Evolutionary conservation across 2,329 filamentous ascomycete species (phyloP).

Genomic region (Phialemoniopsis sp.): DNA sequence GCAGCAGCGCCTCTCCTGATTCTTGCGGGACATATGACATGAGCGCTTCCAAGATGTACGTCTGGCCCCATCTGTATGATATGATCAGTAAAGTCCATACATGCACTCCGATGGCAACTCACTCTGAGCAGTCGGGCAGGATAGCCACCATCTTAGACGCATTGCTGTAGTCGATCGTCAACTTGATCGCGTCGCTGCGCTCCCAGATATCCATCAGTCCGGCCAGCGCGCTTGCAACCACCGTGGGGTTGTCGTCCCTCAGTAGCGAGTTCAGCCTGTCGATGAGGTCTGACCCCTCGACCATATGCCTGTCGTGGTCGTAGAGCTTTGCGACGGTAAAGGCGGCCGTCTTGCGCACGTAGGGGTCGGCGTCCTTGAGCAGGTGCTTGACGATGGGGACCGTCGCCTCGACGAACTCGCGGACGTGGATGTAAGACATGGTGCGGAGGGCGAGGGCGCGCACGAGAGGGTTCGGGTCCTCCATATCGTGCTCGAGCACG

Average conservation of each 20-base stretch:
- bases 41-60: conserved; percentile 93
- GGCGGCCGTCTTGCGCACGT: conserved; percentile 94
- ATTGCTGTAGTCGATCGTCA: conserved; percentile 96
- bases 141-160: conserved; percentile 98
- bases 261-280: conserved; percentile 86
- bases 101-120: conserved; percentile 30
- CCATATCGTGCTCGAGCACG: conserved; percentile 88
- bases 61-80: conserved; percentile 82
- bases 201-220: conserved; percentile 98
- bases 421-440: conserved; percentile 95
- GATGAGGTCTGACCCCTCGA: conserved; percentile 88
- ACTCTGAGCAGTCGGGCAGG: conserved; percentile 94
- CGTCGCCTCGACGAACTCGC: conserved; percentile 90
- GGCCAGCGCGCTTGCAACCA: conserved; percentile 90
- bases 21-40: conserved; percentile 98
- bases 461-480: conserved; percentile 87
- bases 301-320: conserved; percentile 87
- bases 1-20: conserved; percentile 76
- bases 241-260: conserved; percentile 93
- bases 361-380: conserved; percentile 83
- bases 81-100: background rate
- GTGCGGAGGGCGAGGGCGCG: conserved; percentile 89
- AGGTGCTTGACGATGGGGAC: conserved; percentile 79
- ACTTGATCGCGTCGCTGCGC: conserved; percentile 91
- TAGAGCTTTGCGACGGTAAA: conserved; percentile 97